These are phyloP conservation scores for Meyerozyma carpophila DNA, from an alignment of 1,139 yeast genomes.

Conservation along the genomic window DNA sequence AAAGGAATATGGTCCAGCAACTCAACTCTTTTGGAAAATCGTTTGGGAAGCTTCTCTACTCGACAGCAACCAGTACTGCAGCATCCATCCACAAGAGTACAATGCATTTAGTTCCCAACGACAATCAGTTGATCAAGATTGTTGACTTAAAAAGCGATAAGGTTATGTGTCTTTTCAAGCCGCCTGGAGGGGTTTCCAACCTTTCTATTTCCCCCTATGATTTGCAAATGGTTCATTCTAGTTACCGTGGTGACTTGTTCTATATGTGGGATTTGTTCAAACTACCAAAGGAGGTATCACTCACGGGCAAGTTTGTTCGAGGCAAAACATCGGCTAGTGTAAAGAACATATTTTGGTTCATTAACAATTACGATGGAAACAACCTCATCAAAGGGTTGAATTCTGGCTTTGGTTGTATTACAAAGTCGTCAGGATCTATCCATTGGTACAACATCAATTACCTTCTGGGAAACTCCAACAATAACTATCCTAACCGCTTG, in stretches of 20 bases:
- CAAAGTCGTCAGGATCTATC: constrained; percentile 52
- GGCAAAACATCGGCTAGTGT: constrained; percentile 62
- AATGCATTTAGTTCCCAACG: constrained; percentile 18
- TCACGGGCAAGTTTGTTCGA: constrained; percentile 55
- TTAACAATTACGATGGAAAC: constrained; percentile 14
- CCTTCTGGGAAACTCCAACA: constrained; percentile 27
- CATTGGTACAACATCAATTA: constrained; percentile 55
- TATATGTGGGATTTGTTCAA: constrained; percentile 62
- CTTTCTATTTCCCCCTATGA: constrained; percentile 63
- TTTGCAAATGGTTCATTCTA: constrained; percentile 51
- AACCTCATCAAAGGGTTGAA: constrained; percentile 21
- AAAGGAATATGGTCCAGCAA: constrained; percentile 14
- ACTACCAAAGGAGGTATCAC: constrained; percentile 44
- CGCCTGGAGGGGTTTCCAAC: constrained; percentile 55
- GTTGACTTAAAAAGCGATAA: constrained; percentile 43
- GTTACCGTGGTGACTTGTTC: constrained; percentile 56
- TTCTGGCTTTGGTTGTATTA: constrained; percentile 51
- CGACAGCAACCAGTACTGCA: constrained; percentile 32
- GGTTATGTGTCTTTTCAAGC: constrained; percentile 49
- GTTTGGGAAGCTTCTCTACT: constrained; percentile 23
- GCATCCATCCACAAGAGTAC: constrained; percentile 26
- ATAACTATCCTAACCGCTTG: constrained; percentile 22
- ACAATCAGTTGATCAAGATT: constrained; percentile 35
- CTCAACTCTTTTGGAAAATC: constrained; percentile 28
- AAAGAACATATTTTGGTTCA: constrained; percentile 50